phyloP scores from a whole-genome alignment of 2,329 filamentous ascomycete species.

The Sclerotinia subarctica region DNA sequence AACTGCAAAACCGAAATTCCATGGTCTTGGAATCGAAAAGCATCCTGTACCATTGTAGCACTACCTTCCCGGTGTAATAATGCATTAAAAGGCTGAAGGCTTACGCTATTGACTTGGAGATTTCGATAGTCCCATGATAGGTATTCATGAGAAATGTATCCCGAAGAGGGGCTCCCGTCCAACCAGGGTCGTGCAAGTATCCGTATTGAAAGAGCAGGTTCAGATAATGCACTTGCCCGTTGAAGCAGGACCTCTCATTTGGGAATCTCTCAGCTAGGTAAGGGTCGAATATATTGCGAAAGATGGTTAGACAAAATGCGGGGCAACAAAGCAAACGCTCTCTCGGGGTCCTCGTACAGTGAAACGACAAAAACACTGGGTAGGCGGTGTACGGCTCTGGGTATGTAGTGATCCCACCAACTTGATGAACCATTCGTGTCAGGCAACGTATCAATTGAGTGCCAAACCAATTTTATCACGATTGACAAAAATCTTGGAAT shows the following conservation, averaged over 20 bases:
- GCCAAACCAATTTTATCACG: background rate
- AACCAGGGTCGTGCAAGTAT: conserved; percentile 2
- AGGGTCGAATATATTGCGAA: background rate
- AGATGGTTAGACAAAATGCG: conserved; percentile 10
- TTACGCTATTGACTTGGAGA: background rate
- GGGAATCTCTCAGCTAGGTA: background rate
- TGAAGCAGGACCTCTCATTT: background rate
- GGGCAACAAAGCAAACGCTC: conserved; percentile 2
- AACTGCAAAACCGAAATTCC: background rate
- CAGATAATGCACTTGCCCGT: conserved; percentile 1
- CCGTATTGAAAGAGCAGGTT: background rate
- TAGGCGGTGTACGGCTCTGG: background rate
- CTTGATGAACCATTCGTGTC: background rate
- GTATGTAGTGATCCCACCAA: conserved; percentile 8
- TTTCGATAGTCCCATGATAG: conserved; percentile 5
- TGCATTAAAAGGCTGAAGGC: conserved; percentile 8
- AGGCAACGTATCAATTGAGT: background rate
- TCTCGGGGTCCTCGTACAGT: conserved; percentile 15
- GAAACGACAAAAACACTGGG: background rate
- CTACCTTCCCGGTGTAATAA: background rate
- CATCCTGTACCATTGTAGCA: background rate
- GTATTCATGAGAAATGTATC: background rate
- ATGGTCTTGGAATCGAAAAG: background rate
- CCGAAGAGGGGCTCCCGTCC: background rate
- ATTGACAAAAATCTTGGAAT: conserved; percentile 3